Evolutionary conservation across 257 asterid genomes (phyloP).

Genomic region (Datura wrightii): DNA sequence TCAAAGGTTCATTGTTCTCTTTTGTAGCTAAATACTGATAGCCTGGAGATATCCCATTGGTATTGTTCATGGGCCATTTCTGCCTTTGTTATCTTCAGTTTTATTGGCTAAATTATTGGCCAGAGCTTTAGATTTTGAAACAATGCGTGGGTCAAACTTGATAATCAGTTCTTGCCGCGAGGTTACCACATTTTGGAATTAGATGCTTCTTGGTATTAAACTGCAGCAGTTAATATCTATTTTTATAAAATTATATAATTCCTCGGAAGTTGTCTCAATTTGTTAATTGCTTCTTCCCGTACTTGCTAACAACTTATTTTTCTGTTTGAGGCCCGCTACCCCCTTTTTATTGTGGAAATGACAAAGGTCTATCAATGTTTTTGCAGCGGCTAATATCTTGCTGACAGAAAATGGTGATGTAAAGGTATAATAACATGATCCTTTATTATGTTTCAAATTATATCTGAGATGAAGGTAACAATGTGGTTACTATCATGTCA

Average conservation of each 20-base stretch:
- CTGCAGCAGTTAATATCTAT: slow-evolving; percentile 18
- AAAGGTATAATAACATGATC: slow-evolving; percentile 59
- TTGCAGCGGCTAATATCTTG: slow-evolving; percentile 97
- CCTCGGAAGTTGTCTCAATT: slow-evolving; percentile 20
- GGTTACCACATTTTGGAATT: slow-evolving; percentile 22
- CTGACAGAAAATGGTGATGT: slow-evolving; percentile 98
- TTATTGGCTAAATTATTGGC: slow-evolving; percentile 16
- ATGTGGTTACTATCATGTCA: slow-evolving; percentile 23
- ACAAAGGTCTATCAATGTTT: slow-evolving; percentile 29
- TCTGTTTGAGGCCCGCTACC: slow-evolving; percentile 22
- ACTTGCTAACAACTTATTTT: slow-evolving; percentile 6
- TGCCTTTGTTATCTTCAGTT: slow-evolving; percentile 12
- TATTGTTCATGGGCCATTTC: slow-evolving; percentile 25
- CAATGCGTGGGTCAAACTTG: background rate
- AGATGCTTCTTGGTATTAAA: slow-evolving; percentile 28
- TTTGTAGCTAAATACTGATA: slow-evolving; percentile 23
- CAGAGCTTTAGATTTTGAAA: slow-evolving; percentile 18
- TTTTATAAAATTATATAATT: background rate
- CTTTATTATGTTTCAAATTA: slow-evolving; percentile 31
- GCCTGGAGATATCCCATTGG: slow-evolving; percentile 8
- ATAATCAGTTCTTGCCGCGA: slow-evolving; percentile 1
- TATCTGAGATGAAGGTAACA: background rate
- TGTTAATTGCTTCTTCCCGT: background rate
- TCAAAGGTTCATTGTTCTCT: slow-evolving; percentile 68
- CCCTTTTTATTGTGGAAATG: slow-evolving; percentile 6